phyloP scores from a whole-genome alignment of 2,329 filamentous ascomycete genomes.

The Aspergillus puulaauensis region DNA sequence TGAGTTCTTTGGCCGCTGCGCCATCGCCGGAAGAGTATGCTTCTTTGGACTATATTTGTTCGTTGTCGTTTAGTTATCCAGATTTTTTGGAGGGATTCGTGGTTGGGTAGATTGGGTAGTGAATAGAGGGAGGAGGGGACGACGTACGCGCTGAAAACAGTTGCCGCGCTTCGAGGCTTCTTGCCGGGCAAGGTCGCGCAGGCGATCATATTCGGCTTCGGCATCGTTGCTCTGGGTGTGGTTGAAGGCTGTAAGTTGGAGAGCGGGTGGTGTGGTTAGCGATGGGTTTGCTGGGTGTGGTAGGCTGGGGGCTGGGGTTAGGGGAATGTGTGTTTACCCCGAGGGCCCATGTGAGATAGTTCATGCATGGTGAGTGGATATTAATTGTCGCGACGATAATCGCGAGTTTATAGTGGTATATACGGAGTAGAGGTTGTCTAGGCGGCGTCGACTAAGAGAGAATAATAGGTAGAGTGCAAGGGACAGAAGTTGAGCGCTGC shows the following conservation, averaged over 20 bases:
- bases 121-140: neutral
- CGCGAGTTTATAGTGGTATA: neutral
- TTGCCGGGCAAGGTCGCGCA: conserved; percentile 77
- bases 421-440: neutral
- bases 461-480: neutral
- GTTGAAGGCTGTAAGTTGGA: conserved; percentile 65
- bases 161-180: conserved; percentile 76
- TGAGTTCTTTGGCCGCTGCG: conserved; percentile 76
- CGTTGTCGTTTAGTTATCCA: neutral
- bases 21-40: conserved; percentile 85
- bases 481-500: neutral
- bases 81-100: neutral
- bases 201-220: conserved; percentile 88
- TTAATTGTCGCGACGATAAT: neutral
- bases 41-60: conserved; percentile 60
- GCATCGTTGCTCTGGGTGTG: conserved; percentile 65
- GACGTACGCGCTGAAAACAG: conserved; percentile 69
- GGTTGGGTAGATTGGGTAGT: neutral
- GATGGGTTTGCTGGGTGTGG: neutral
- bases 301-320: neutral
- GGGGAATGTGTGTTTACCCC: conserved; percentile 29
- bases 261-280: conserved; percentile 3
- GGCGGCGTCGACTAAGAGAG: neutral
- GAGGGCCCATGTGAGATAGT: conserved; percentile 43
- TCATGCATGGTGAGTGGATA: conserved; percentile 35